Evolutionary conservation across 768 basidiomycete genomes (phyloP), one percentile per base, ranked within the genome.

Genomic region (Ephemerocybe angulata): DNA sequence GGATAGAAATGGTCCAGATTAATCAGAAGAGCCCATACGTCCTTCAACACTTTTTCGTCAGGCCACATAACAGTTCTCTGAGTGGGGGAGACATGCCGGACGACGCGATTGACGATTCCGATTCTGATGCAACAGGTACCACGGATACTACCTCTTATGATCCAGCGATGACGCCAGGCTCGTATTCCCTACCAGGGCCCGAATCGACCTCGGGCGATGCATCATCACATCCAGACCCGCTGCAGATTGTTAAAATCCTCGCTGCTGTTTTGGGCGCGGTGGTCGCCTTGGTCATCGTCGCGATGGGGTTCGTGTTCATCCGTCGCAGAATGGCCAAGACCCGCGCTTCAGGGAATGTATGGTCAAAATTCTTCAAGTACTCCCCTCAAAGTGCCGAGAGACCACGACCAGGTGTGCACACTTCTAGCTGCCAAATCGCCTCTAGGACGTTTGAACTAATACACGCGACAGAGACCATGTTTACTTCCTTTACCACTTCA

Each of bases 21-120:
- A 57, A 60, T 12, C 62, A 69, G 2, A 57, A 55, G 27, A 63
- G 72, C 1, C 76, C 77, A 6, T 82, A 70, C 54, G 75, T 68
- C 3, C 53, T 82, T 13, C 68, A 75, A 28, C 66, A 66, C 27
- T 73, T 79, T 54, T 70, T 74, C 55, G 61, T 80, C 6, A 63
- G 66, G 33, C 72, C 76, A 1, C 58, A 46, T 25, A 33, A 46
- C 27, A 43, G 33, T 19, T 30, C 37, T 3, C 47, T 51, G 27
- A 56, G 59, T 43, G 57, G 62, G 24, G 62, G 60, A 57, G 49
- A 54, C 17, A 56, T 49, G 3, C 24, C 15, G n/a, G 37, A 27
- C 37, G 24, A 5, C 31, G 50, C 4, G 13, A 11, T 25, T 24
- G 17, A 33, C 53, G 21, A 8, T 55, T 25, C 7, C 51, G 33